These are phyloP conservation scores for Emiliania huxleyi DNA, from an alignment of 78 protist species.

Conservation along the genomic window DNA sequence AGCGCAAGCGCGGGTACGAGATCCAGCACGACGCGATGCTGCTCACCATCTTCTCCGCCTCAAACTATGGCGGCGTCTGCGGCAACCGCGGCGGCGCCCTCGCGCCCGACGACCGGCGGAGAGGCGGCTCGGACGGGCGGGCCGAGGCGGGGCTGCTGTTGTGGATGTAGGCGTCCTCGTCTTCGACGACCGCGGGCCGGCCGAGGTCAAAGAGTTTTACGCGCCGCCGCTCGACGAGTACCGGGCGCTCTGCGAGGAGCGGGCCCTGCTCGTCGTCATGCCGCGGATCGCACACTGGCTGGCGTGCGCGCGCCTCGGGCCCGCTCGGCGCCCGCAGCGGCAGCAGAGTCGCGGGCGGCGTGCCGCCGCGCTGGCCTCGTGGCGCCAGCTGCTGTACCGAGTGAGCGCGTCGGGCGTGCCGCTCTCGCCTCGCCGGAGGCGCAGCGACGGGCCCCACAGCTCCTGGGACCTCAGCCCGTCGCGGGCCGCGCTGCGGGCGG, in stretches of 20 bases:
- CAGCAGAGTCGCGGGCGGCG: not conserved
- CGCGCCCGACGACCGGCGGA: too few relatives aligned
- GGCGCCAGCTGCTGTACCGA: not conserved
- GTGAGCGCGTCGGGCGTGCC: too few relatives aligned
- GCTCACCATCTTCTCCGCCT: conserved; percentile 19
- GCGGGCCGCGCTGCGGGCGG: too few relatives aligned
- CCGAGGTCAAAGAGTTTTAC: not conserved
- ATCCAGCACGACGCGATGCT: conserved; percentile 4
- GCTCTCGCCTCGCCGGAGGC: not conserved
- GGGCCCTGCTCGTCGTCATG: not conserved
- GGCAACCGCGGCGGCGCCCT: conserved; percentile 2
- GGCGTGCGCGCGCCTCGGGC: not conserved
- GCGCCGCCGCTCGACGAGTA: not conserved
- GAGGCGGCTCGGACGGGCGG: too few relatives aligned
- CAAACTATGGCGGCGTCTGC: conserved; percentile 31
- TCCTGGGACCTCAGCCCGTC: too few relatives aligned
- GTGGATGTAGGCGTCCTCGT: too few relatives aligned
- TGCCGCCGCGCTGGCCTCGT: not conserved
- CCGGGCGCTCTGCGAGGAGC: not conserved
- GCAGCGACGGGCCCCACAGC: too few relatives aligned
- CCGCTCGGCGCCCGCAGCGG: not conserved
- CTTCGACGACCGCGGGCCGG: not conserved
- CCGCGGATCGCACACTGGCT: not conserved
- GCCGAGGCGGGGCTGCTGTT: too few relatives aligned
- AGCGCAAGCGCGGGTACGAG: not conserved